Conservation (phyloP, 2,329 filamentous ascomycete species). For the Epichloe uncinata region DNA sequence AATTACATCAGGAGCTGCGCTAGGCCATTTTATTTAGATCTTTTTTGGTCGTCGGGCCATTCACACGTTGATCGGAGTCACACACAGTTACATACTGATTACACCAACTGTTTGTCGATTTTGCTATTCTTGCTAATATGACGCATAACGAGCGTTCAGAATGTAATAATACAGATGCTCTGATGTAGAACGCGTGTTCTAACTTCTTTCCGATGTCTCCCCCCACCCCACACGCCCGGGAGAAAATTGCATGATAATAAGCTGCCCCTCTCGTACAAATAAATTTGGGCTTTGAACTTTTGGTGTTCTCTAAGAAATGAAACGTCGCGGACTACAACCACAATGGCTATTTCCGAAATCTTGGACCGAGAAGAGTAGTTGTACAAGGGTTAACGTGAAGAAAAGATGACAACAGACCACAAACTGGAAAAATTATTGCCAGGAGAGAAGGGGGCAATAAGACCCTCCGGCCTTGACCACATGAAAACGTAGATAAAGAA, state of each 20-base stretch:
- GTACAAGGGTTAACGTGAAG: slow-evolving; percentile 18
- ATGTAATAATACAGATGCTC: slow-evolving; percentile 2
- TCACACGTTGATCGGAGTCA: too few species aligned
- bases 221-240: too few species aligned
- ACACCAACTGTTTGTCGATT: neutral
- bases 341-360: neutral
- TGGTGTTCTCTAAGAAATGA: neutral
- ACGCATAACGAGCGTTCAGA: slow-evolving; percentile 3
- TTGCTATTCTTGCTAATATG: neutral
- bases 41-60: too few species aligned
- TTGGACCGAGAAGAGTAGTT: slow-evolving; percentile 17
- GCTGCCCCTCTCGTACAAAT: neutral
- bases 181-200: neutral
- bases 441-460: neutral
- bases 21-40: neutral
- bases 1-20: neutral
- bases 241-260: neutral
- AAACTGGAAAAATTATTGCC: neutral
- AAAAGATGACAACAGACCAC: neutral
- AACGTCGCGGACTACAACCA: neutral
- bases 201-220: neutral
- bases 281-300: neutral
- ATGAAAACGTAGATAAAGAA: neutral
- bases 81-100: neutral
- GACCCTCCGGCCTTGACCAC: neutral